These are phyloP conservation scores for Phytophthora lateralis DNA, from an alignment of 352 stramenopile genomes.

Conservation along the genomic window DNA sequence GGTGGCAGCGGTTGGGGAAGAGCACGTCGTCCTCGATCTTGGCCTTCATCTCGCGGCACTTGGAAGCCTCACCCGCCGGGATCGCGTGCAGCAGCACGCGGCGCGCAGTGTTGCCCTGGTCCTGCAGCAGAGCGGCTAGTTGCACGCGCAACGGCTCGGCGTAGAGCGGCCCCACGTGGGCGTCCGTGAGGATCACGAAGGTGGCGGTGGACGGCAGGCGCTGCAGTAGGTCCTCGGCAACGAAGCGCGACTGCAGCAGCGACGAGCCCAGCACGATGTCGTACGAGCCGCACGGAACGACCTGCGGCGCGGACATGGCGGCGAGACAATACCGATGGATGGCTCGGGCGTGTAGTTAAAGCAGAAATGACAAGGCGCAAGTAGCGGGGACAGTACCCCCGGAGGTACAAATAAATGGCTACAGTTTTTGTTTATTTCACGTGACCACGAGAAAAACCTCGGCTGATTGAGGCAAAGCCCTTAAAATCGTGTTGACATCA, in stretches of 20 bases:
- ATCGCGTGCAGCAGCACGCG: slow-evolving; percentile 72
- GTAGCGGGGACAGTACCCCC: too few species aligned
- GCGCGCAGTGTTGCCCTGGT: slow-evolving; percentile 34
- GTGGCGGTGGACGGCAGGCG: slow-evolving; percentile 63
- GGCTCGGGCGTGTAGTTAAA: not conserved
- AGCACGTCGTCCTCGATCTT: slow-evolving; percentile 83
- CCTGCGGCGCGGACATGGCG: slow-evolving; percentile 31
- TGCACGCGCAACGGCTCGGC: slow-evolving; percentile 62
- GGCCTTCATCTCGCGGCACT: slow-evolving; percentile 80
- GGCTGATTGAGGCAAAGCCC: too few species aligned
- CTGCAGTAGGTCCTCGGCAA: slow-evolving; percentile 67
- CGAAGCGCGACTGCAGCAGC: slow-evolving; percentile 65
- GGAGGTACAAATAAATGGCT: too few species aligned
- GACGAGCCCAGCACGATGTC: slow-evolving; percentile 79
- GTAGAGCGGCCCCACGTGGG: slow-evolving; percentile 80
- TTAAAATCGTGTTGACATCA: too few species aligned
- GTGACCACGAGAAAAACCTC: too few species aligned
- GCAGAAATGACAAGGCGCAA: too few species aligned
- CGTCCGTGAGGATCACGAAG: slow-evolving; percentile 84
- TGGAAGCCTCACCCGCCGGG: slow-evolving; percentile 73
- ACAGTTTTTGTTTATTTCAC: too few species aligned
- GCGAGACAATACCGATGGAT: not conserved
- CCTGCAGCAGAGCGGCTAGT: slow-evolving; percentile 43
- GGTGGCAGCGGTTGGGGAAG: slow-evolving; percentile 82
- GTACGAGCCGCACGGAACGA: slow-evolving; percentile 80